Percentiles rank a stretch among this genome's conserved stretches.
These are phyloP conservation scores for Fusarium dimerum DNA, from an alignment of 2,329 filamentous ascomycete genomes.

Conservation along the genomic window DNA sequence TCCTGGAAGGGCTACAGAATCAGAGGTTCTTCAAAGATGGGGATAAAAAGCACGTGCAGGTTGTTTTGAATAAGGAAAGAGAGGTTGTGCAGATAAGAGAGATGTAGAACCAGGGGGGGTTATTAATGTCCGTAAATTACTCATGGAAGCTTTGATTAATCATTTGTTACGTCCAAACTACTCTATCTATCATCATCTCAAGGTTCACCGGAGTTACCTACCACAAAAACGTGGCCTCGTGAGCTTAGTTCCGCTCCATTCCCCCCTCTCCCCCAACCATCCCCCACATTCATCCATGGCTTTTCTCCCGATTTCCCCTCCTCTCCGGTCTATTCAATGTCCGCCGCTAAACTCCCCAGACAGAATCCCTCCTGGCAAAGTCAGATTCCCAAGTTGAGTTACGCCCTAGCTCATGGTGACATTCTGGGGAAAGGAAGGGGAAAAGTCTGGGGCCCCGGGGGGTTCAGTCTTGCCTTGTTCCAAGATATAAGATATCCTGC, in stretches of 20 bases:
- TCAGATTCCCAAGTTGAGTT: too few species aligned
- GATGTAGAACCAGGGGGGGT: slow-evolving; percentile 3
- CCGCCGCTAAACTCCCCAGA: slow-evolving; percentile 7
- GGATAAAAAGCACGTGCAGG: neutral
- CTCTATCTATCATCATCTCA: too few species aligned
- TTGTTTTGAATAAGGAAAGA: slow-evolving; percentile 1
- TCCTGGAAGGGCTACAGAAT: slow-evolving; percentile 17
- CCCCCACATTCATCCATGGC: neutral
- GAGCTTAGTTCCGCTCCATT: too few species aligned
- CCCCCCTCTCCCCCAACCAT: neutral
- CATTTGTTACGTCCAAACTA: neutral
- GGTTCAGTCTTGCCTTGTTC: neutral
- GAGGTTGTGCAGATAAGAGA: slow-evolving; percentile 13
- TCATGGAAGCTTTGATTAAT: neutral
- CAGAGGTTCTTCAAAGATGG: slow-evolving; percentile 16
- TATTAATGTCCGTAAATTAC: neutral
- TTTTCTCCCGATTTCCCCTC: neutral
- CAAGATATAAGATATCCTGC: slow-evolving; percentile 6
- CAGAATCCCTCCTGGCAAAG: too few species aligned
- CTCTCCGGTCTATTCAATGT: slow-evolving; percentile 11
- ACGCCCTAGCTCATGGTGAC: slow-evolving; percentile 1
- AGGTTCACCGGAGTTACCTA: neutral
- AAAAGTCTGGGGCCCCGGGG: slow-evolving; percentile 18
- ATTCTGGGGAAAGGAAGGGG: slow-evolving; percentile 5
- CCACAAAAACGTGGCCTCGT: too few species aligned